Evolutionary conservation across 2,329 filamentous ascomycete genomes (phyloP).

Genomic region (Penicillium frequentans): DNA sequence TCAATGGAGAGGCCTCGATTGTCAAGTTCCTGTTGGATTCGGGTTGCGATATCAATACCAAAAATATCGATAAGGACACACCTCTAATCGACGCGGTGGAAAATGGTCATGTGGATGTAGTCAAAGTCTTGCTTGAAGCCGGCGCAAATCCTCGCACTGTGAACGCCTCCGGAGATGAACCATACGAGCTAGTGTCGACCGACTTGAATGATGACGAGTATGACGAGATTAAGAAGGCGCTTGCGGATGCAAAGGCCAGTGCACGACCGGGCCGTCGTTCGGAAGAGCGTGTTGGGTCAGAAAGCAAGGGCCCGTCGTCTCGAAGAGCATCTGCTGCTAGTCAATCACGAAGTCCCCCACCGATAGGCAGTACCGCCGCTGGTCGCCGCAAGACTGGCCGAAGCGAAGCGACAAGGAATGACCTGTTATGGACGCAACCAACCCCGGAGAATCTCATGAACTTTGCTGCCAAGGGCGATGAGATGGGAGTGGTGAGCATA

Average conservation of each 20-base stretch:
- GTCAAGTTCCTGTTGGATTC: constrained; percentile 83
- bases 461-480: constrained; percentile 52
- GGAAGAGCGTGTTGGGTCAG: constrained; percentile 40
- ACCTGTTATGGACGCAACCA: constrained; percentile 52
- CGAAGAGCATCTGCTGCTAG: constrained; percentile 46
- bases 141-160: constrained; percentile 89
- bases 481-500: constrained; percentile 50
- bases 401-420: constrained; percentile 52
- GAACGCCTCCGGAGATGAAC: constrained; percentile 90
- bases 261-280: constrained; percentile 48
- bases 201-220: constrained; percentile 67
- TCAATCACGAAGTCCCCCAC: constrained; percentile 45
- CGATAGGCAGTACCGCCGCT: constrained; percentile 25
- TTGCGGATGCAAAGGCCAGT: constrained; percentile 65
- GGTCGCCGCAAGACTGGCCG: constrained; percentile 47
- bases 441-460: constrained; percentile 50
- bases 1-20: constrained; percentile 83
- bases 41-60: constrained; percentile 79
- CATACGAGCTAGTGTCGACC: constrained; percentile 76
- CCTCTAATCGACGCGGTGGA: constrained; percentile 95
- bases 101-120: constrained; percentile 87
- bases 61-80: constrained; percentile 80
- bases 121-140: constrained; percentile 77
- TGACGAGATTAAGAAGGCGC: constrained; percentile 71
- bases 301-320: constrained; percentile 40